Conservation (phyloP, 2,329 filamentous ascomycete species). For the Elsinoe ampelina region DNA sequence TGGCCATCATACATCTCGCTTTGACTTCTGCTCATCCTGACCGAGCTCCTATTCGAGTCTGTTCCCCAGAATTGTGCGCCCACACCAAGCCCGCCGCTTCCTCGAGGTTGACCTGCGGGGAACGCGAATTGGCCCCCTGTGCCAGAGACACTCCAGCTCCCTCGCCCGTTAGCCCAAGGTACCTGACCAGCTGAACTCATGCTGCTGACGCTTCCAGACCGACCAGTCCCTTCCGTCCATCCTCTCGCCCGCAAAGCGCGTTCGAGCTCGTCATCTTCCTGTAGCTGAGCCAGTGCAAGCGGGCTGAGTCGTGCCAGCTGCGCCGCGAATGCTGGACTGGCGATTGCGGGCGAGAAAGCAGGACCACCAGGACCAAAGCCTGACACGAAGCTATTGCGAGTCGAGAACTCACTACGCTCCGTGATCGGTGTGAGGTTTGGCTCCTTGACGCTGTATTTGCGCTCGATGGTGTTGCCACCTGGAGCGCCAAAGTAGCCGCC, state of each 20-base stretch:
- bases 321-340: slow-evolving; percentile 10
- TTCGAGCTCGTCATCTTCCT: slow-evolving; percentile 16
- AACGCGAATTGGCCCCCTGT: slow-evolving; percentile 2
- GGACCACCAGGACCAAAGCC: not conserved
- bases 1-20: slow-evolving; percentile 2
- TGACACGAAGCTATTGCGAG: slow-evolving; percentile 73
- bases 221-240: slow-evolving; percentile 10
- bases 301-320: slow-evolving; percentile 14
- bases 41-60: not conserved
- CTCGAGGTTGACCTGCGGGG: not conserved
- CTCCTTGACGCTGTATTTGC: slow-evolving; percentile 70
- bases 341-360: not conserved
- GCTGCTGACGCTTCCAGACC: slow-evolving; percentile 13
- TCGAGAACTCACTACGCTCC: slow-evolving; percentile 90
- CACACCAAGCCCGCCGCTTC: not conserved
- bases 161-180: not conserved
- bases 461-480: slow-evolving; percentile 50
- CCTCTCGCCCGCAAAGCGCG: slow-evolving; percentile 12
- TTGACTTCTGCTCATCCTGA: slow-evolving; percentile 11
- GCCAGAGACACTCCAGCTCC: slow-evolving; percentile 4
- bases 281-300: slow-evolving; percentile 14
- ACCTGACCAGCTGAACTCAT: slow-evolving; percentile 8
- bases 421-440: slow-evolving; percentile 95
- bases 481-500: slow-evolving; percentile 85
- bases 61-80: not conserved